phyloP scores from a whole-genome alignment of 2,329 filamentous ascomycete genomes.

The Hymenoscyphus fructigenus region DNA sequence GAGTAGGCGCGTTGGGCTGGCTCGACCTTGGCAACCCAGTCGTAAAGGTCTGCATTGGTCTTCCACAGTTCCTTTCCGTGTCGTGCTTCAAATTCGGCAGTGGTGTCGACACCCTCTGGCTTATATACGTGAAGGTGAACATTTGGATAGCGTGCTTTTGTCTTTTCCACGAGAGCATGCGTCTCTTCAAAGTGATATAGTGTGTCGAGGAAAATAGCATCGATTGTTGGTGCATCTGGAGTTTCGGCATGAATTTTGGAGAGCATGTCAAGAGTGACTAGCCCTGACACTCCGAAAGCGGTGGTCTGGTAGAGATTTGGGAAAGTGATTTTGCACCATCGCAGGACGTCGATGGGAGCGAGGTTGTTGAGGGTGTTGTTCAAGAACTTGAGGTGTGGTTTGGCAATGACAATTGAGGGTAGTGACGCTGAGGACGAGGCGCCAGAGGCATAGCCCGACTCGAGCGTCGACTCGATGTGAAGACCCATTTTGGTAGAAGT shows the following conservation, averaged over 20 bases:
- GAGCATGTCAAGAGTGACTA: slow-evolving; percentile 83
- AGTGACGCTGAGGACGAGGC: slow-evolving; percentile 61
- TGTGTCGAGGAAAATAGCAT: slow-evolving; percentile 80
- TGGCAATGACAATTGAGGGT: slow-evolving; percentile 81
- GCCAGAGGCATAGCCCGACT: slow-evolving; percentile 79
- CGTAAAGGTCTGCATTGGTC: slow-evolving; percentile 82
- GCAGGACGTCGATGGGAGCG: slow-evolving; percentile 85
- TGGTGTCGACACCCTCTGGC: slow-evolving; percentile 71
- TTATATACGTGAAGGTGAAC: slow-evolving; percentile 86
- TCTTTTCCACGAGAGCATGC: slow-evolving; percentile 68
- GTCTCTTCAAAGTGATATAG: slow-evolving; percentile 82
- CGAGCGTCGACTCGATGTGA: slow-evolving; percentile 45
- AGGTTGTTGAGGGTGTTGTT: slow-evolving; percentile 87
- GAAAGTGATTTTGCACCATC: slow-evolving; percentile 88
- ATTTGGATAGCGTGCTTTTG: slow-evolving; percentile 73
- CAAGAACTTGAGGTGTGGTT: slow-evolving; percentile 83
- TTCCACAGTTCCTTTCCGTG: slow-evolving; percentile 87
- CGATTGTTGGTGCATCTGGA: slow-evolving; percentile 57
- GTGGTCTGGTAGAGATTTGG: slow-evolving; percentile 87
- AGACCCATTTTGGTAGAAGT: slow-evolving; percentile 1
- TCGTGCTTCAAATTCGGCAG: slow-evolving; percentile 74
- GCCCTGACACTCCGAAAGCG: slow-evolving; percentile 77
- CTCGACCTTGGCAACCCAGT: slow-evolving; percentile 97
- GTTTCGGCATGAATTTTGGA: slow-evolving; percentile 68
- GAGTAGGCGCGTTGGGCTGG: slow-evolving; percentile 88